Conservation (phyloP, 2,329 filamentous ascomycete genomes). For the Clonostachys sp. region DNA sequence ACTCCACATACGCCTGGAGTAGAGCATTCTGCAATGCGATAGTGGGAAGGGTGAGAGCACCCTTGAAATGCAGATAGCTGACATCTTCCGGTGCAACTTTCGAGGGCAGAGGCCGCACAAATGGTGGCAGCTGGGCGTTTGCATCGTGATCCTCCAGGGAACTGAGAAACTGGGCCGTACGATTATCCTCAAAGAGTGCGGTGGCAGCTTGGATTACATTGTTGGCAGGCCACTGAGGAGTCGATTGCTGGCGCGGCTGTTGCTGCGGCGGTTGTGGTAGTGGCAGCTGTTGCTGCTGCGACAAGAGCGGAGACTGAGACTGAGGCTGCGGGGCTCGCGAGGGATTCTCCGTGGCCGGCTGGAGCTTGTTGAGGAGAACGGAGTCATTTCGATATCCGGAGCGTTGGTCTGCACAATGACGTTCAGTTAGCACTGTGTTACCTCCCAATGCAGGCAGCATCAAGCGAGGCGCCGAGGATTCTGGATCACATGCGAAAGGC, state of each 20-base stretch:
- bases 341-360: conserved; percentile 9
- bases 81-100: conserved; percentile 80
- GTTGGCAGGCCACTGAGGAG: not conserved
- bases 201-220: conserved; percentile 17
- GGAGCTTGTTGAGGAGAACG: conserved; percentile 19
- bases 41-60: conserved; percentile 73
- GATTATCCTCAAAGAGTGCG: conserved; percentile 25
- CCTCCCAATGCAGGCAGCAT: too few relatives aligned
- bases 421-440: too few relatives aligned
- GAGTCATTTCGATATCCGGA: conserved; percentile 27
- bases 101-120: conserved; percentile 73
- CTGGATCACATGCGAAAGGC: not conserved
- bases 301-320: not conserved
- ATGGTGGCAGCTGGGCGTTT: conserved; percentile 51
- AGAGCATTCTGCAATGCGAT: conserved; percentile 71
- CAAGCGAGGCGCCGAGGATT: too few relatives aligned
- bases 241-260: not conserved
- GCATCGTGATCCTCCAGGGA: conserved; percentile 43
- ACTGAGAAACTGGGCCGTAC: conserved; percentile 35
- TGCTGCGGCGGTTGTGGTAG: conserved; percentile 1
- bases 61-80: conserved; percentile 77
- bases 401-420: conserved; percentile 22
- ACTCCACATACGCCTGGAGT: conserved; percentile 78
- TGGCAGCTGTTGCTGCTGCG: not conserved
- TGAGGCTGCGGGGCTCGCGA: conserved; percentile 1